Evolutionary conservation across 306 rosid species (phyloP).

Genomic region (Parietaria judaica): DNA sequence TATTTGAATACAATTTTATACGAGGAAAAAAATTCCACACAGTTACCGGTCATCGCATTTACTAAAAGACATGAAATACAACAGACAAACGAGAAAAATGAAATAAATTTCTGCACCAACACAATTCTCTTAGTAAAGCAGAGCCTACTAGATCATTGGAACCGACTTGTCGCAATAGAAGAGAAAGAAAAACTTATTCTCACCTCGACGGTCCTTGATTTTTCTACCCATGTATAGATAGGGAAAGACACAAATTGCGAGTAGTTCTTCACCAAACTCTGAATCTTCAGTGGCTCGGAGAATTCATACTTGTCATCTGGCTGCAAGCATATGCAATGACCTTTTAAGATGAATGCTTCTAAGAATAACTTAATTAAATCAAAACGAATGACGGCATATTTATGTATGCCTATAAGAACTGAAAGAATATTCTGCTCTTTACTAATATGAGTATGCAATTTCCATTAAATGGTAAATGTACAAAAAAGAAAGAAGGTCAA

Average conservation of each 20-base stretch:
- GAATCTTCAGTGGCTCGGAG: constrained; percentile 75
- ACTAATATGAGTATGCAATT: background rate
- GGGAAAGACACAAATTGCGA: constrained; percentile 99
- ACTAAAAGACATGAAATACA: background rate
- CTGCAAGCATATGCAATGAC: constrained; percentile 29
- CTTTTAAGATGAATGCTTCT: background rate
- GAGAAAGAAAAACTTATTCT: constrained; percentile 1
- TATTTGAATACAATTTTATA: no score
- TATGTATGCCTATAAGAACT: background rate
- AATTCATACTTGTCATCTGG: constrained; percentile 91
- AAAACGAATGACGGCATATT: background rate
- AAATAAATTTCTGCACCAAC: background rate
- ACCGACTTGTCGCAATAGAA: constrained; percentile 1
- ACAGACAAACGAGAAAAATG: background rate
- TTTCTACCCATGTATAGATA: constrained; percentile 93
- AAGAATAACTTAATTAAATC: background rate
- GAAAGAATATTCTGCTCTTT: background rate
- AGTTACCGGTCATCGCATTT: background rate
- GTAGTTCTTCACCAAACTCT: constrained; percentile 90
- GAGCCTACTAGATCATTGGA: background rate
- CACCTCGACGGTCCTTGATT: constrained; percentile 87
- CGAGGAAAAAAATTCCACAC: no score
- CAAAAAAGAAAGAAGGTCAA: background rate
- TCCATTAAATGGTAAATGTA: background rate
- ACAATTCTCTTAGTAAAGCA: background rate